Conservation (phyloP, 164 flowering plant genomes). For the Aristolochia californica region DNA sequence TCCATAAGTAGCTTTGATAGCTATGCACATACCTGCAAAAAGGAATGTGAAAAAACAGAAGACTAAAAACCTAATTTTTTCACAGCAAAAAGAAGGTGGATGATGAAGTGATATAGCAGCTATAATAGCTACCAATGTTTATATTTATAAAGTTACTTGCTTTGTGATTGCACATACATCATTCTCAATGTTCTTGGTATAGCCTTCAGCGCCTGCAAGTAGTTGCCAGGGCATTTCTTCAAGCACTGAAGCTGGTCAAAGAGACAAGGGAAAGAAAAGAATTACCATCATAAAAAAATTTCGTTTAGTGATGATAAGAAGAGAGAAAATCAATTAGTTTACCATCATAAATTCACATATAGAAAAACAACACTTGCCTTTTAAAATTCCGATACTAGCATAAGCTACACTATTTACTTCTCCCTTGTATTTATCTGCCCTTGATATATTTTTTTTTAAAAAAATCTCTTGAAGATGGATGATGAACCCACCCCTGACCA, state of each 20-base stretch:
- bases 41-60: not conserved
- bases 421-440: too few species aligned
- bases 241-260: constrained; percentile 62
- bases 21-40: constrained; percentile 83
- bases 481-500: too few species aligned
- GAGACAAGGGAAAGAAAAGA: constrained; percentile 1
- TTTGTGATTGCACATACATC: constrained; percentile 52
- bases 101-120: not conserved
- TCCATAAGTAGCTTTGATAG: constrained; percentile 97
- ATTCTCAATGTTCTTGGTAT: constrained; percentile 93
- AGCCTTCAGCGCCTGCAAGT: constrained; percentile 74
- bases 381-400: too few species aligned
- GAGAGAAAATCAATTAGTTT: not conserved
- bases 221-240: constrained; percentile 80
- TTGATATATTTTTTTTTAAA: too few species aligned
- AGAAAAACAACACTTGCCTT: too few species aligned
- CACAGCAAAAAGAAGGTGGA: not conserved
- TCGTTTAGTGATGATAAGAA: not conserved
- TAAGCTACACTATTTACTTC: too few species aligned
- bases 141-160: not conserved
- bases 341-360: too few species aligned
- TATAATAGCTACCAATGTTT: too few species aligned
- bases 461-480: too few species aligned
- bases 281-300: not conserved
- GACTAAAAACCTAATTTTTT: not conserved